Percentiles rank a stretch among this genome's conserved stretches.
Conservation (phyloP, 2,329 filamentous ascomycete species). For the Stachybotrys echinatus region DNA sequence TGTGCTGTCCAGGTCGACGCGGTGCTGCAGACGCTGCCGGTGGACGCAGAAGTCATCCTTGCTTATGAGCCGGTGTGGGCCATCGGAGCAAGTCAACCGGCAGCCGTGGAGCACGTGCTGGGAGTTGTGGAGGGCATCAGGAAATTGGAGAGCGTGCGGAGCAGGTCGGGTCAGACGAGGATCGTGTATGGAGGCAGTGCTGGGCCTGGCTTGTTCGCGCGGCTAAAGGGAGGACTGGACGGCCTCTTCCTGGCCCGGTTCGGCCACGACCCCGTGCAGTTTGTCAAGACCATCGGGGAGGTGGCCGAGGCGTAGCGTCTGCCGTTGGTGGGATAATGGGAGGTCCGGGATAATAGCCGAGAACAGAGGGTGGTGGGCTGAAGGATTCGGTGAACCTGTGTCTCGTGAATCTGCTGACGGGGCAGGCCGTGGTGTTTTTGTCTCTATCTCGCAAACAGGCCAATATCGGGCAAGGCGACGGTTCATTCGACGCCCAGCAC, state of each 20-base stretch:
- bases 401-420: neutral
- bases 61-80: conserved; percentile 91
- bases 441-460: neutral
- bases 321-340: neutral
- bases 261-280: conserved; percentile 68
- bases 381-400: neutral
- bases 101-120: conserved; percentile 66
- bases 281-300: conserved; percentile 68
- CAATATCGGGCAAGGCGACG: neutral
- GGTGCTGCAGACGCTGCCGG: conserved; percentile 56
- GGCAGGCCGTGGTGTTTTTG: neutral
- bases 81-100: conserved; percentile 70
- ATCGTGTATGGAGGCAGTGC: conserved; percentile 82
- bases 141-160: conserved; percentile 41
- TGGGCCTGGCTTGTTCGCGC: conserved; percentile 68
- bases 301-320: conserved; percentile 44
- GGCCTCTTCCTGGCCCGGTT: conserved; percentile 79
- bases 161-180: conserved; percentile 53
- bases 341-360: neutral
- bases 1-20: conserved; percentile 60
- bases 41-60: conserved; percentile 64
- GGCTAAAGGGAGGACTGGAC: conserved; percentile 65
- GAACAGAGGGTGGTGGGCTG: neutral
- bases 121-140: conserved; percentile 63
- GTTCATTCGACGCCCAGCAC: neutral